Percentiles rank a stretch among this genome's conserved stretches.
phyloP scores from a whole-genome alignment of 1,139 yeast species.

The Yarrowia galli region DNA sequence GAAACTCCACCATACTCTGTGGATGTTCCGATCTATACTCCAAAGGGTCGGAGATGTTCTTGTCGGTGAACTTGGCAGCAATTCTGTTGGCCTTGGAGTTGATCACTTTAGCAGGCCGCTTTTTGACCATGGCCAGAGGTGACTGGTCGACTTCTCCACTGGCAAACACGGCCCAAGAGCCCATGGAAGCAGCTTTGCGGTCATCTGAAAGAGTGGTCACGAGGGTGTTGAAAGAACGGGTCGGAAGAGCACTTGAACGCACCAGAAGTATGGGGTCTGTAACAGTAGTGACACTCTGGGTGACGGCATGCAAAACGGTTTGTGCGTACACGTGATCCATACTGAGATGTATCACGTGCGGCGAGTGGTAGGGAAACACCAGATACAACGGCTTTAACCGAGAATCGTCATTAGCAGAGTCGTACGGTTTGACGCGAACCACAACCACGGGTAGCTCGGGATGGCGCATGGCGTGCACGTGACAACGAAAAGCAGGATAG shows the following conservation, averaged over 20 bases:
- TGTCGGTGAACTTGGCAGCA: constrained; percentile 9
- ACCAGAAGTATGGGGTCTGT: constrained; percentile 50
- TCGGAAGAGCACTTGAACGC: constrained; percentile 55
- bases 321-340: constrained; percentile 57
- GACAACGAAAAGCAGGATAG: constrained; percentile 52
- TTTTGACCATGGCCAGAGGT: constrained; percentile 44
- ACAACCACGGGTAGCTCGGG: constrained; percentile 67
- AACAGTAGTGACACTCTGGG: constrained; percentile 57
- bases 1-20: constrained; percentile 30
- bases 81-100: constrained; percentile 20
- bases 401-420: constrained; percentile 47
- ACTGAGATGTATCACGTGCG: constrained; percentile 65
- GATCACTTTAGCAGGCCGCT: constrained; percentile 9
- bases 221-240: constrained; percentile 62
- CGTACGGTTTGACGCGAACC: constrained; percentile 73
- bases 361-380: constrained; percentile 72
- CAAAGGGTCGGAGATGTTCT: background rate
- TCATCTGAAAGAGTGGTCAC: constrained; percentile 66
- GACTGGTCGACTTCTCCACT: constrained; percentile 45
- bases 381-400: constrained; percentile 64
- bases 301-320: constrained; percentile 66
- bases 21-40: constrained; percentile 21
- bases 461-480: constrained; percentile 71
- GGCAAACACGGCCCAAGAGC: constrained; percentile 48
- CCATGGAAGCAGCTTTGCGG: constrained; percentile 45